Percentiles rank a stretch among this genome's conserved stretches.
phyloP scores from a whole-genome alignment of 1,284 basidiomycete genomes.

The Trametes versicolor region DNA sequence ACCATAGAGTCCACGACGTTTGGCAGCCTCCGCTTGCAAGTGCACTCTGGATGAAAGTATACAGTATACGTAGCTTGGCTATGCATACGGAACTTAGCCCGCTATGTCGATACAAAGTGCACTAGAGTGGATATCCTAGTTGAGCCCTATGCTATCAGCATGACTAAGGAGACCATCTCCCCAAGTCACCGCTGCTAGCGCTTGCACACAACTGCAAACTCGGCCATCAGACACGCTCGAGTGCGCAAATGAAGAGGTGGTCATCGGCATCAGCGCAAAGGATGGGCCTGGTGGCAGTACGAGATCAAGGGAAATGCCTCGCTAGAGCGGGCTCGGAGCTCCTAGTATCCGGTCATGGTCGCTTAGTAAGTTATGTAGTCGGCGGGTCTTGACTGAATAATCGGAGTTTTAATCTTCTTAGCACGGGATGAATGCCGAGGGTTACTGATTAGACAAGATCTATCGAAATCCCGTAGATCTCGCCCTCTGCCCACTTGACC shows the following conservation, averaged over 20 bases:
- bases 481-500: constrained; percentile 54
- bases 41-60: too few relatives aligned
- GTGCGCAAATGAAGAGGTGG: constrained; percentile 24
- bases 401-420: constrained; percentile 28
- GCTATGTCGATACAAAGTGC: too few relatives aligned
- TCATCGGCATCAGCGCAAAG: constrained; percentile 20
- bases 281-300: constrained; percentile 19
- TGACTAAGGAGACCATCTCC: too few relatives aligned
- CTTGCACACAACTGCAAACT: not conserved
- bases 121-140: too few relatives aligned
- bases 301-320: constrained; percentile 14
- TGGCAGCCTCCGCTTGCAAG: too few relatives aligned
- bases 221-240: constrained; percentile 11
- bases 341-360: constrained; percentile 10
- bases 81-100: too few relatives aligned
- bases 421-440: constrained; percentile 18
- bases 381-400: constrained; percentile 6
- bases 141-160: too few relatives aligned
- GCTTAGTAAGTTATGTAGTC: constrained; percentile 21
- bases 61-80: too few relatives aligned
- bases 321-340: constrained; percentile 4
- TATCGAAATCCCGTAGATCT: constrained; percentile 36
- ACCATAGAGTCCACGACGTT: too few relatives aligned
- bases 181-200: not conserved
- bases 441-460: constrained; percentile 33